Percentiles rank a stretch among this genome's conserved stretches.
Conservation (phyloP, 352 stramenopile genomes). For the Phytophthora citrophthora region DNA sequence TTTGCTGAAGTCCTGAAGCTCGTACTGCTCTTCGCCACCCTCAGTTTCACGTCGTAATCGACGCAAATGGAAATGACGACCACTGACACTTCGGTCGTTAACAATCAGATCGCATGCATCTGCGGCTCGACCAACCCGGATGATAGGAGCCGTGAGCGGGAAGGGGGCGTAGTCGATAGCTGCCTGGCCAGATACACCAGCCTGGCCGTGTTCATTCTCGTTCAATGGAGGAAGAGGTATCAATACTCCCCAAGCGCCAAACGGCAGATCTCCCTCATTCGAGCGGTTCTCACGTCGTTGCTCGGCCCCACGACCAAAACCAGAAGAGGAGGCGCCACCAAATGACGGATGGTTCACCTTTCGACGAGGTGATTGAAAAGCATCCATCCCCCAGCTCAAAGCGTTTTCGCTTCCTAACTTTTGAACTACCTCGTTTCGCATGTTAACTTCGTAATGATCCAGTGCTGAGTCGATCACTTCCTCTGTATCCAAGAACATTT, state of each 20-base stretch:
- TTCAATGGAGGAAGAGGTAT: slow-evolving; percentile 76
- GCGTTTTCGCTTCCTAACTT: slow-evolving; percentile 84
- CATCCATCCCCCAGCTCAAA: slow-evolving; percentile 82
- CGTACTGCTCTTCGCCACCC: slow-evolving; percentile 63
- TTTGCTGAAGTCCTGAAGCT: slow-evolving; percentile 91
- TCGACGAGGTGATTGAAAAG: slow-evolving; percentile 78
- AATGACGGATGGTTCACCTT: slow-evolving; percentile 40
- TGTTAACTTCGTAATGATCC: slow-evolving; percentile 63
- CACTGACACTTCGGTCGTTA: slow-evolving; percentile 88
- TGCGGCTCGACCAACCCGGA: slow-evolving; percentile 77
- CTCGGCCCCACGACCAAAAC: slow-evolving; percentile 14
- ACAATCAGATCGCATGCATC: slow-evolving; percentile 90
- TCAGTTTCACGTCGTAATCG: slow-evolving; percentile 66
- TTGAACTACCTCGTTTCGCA: slow-evolving; percentile 66
- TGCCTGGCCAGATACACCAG: slow-evolving; percentile 16
- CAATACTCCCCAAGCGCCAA: slow-evolving; percentile 76
- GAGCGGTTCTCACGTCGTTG: slow-evolving; percentile 13
- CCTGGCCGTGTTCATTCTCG: slow-evolving; percentile 55
- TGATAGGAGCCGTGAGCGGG: slow-evolving; percentile 69
- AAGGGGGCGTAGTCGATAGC: slow-evolving; percentile 65
- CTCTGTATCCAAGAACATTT: slow-evolving; percentile 74
- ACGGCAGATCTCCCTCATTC: slow-evolving; percentile 47
- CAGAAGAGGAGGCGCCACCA: not conserved
- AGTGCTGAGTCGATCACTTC: slow-evolving; percentile 73
- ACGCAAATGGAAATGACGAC: slow-evolving; percentile 84